Base-by-base conservation (phyloP, 2,329 filamentous ascomycete species). In the Xylariaceae sp. region DNA sequence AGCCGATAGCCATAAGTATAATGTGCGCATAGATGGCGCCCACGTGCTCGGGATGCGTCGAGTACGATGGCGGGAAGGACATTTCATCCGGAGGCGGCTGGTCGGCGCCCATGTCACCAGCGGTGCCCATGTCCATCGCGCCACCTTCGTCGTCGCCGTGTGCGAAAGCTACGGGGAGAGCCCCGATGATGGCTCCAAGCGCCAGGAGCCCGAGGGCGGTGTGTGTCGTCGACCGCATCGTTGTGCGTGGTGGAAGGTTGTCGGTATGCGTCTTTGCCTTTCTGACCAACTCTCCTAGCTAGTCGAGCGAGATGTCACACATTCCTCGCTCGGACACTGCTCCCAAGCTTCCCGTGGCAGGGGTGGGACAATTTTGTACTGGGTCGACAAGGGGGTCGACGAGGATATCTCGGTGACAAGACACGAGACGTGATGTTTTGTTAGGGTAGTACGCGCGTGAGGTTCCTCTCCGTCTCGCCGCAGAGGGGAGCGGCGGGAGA, bases 1-100 rank as follows among this genome's bases (percentile, higher is more conserved):
- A 89, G 14, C 70, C 73, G 12, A 82, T 38, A 11, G 77, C 62
- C 77, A 86, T 85, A 10, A 85, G 61, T 3, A 61, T 62, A 40
- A 86, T 79, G 52, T 88, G 83, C 43, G 72, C 72, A 44, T 59
- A 47, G 36, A 67, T 57, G 19, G 58, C 43, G 6, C 44, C 50
- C 19, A 53, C 53, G 35, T 62, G 52, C 32, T 61, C 59, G n/a
- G 52, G 36, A 40, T 61, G 53, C 19, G 54, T 46, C 37, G 63
- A 67, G 45, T 67, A 67, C 5, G 51, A 63, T n/a, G 49, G 44
- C 12, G 51, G 47, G 12, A 56, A 55, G 2, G 50, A 53, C 18
- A 47, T 47, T 12, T 45, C 30, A 32, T 49, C 53, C 15, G 43
- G 50, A 32, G 44, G 45, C 13, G 42, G 44, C 9, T 53, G 47